Evolutionary conservation across 257 asterid species (phyloP), one percentile per base, ranked within the genome.

Genomic region (Apocynum venetum): DNA sequence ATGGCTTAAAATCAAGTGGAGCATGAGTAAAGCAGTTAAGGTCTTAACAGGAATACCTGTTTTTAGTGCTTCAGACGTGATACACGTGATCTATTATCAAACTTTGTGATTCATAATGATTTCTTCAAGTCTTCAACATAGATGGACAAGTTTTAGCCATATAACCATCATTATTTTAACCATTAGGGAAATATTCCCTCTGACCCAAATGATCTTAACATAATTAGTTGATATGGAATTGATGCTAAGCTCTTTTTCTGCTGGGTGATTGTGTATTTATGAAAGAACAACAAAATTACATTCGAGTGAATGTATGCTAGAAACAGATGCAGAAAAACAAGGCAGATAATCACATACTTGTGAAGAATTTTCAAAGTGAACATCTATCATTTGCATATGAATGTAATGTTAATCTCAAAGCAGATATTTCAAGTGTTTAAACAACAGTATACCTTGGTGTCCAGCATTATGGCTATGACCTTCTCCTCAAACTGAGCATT

Each of bases 401-500:
- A 31, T 14, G 11, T 25, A 48, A 35, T 20, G 51, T 35, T 60
- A 55, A 60, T 74, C 53, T 11, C 49, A 5, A 20, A 6, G 48
- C 11, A 2, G 19, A 44, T 56, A 52, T 56, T 61, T 57, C 52
- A 13, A 57, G 15, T 36, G 25, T 15, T 20, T 68, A 44, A 74
- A 46, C 56, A 43, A 63, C 71, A 43, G 64, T 20, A 52, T 87
- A 96, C 98, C 97, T 96, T 96, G 74, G 99, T 93, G 84, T 96
- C 99, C 86, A 96, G 85, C 99, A 96, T 96, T 71, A 96, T 90
- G 76, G 99, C 90, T 75, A 96, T 76, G 80, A 90, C 99, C 80
- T 90, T 96, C 87, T 92, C 96, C 77, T 78, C 83, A 83, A 84
- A 89, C 60, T 89, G 97, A 61, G 97, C 91, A 88, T 96, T 96